Conservation (phyloP, 768 basidiomycete species). For the Pleurotus eryngii region DNA sequence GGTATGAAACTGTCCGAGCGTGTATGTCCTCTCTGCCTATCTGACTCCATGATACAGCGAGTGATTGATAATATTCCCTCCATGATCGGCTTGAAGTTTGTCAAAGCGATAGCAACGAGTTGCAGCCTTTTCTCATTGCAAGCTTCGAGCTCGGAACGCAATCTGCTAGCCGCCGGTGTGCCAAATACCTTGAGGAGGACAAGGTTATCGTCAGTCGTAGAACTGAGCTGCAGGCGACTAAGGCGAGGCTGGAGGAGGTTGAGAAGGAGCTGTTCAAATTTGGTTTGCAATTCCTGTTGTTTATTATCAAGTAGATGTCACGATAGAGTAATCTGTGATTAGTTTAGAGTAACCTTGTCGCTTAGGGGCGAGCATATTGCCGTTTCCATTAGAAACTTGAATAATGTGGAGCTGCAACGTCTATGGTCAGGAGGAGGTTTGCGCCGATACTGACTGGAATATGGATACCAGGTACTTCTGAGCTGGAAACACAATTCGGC, state of each 20-base stretch:
- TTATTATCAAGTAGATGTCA: too few relatives aligned
- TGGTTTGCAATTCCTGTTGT: conserved; percentile 9
- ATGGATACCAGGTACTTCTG: too few relatives aligned
- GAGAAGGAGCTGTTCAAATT: conserved; percentile 30
- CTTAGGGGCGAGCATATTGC: too few relatives aligned
- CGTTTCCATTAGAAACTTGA: too few relatives aligned
- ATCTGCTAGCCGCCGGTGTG: conserved; percentile 32
- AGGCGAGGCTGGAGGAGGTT: conserved; percentile 36
- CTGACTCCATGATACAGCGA: conserved; percentile 25
- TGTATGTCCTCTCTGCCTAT: neutral
- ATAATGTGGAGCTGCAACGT: too few relatives aligned
- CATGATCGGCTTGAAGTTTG: conserved; percentile 27
- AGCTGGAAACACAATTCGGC: too few relatives aligned
- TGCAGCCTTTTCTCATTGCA: conserved; percentile 31
- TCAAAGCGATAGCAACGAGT: conserved; percentile 25
- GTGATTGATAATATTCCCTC: conserved; percentile 42
- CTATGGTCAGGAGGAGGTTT: too few relatives aligned
- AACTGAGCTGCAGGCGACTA: conserved; percentile 27
- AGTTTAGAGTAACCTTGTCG: too few relatives aligned
- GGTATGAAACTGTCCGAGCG: conserved; percentile 17
- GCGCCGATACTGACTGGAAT: too few relatives aligned
- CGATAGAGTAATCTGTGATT: too few relatives aligned
- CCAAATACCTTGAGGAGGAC: conserved; percentile 44
- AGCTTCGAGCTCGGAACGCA: conserved; percentile 33
- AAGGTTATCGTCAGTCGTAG: conserved; percentile 31